phyloP scores from a whole-genome alignment of 768 basidiomycete species.

The Hemileccinum rubropunctum region DNA sequence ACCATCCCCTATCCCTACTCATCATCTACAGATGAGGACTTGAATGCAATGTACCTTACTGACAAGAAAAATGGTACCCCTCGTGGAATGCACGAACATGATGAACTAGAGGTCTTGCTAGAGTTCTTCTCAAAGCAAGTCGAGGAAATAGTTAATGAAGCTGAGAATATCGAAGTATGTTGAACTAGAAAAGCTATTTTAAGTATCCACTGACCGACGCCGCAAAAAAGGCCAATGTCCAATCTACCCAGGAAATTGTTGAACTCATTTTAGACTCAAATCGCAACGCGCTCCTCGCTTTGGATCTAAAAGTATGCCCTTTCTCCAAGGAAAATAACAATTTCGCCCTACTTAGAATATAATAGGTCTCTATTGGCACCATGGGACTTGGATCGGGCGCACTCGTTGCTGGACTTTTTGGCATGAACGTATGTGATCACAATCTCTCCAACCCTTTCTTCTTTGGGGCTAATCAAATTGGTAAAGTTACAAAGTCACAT shows the following conservation, averaged over 20 bases:
- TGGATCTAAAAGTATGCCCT: constrained; percentile 75
- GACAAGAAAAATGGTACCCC: constrained; percentile 66
- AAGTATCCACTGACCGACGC: constrained; percentile 1
- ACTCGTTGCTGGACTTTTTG: constrained; percentile 86
- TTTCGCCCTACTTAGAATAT: constrained; percentile 1
- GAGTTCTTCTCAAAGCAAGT: constrained; percentile 96
- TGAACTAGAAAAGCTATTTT: background rate
- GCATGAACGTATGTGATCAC: constrained; percentile 84
- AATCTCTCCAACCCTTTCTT: constrained; percentile 13
- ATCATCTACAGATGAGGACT: constrained; percentile 72
- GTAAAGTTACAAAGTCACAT: constrained; percentile 69
- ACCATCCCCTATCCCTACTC: background rate
- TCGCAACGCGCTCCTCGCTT: constrained; percentile 85
- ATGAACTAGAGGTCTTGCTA: constrained; percentile 89
- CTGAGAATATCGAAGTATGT: constrained; percentile 77
- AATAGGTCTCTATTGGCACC: constrained; percentile 87
- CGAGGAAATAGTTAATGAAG: constrained; percentile 93
- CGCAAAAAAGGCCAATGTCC: constrained; percentile 66
- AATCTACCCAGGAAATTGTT: constrained; percentile 97
- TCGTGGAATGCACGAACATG: constrained; percentile 78
- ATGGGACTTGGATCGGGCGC: constrained; percentile 92
- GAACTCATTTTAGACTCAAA: constrained; percentile 96
- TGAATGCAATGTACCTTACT: constrained; percentile 93
- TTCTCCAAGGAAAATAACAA: background rate
- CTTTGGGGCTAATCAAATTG: constrained; percentile 25